These are phyloP conservation scores for Yamagishiella unicocca DNA, from an alignment of 139 green algal genomes.

Conservation along the genomic window DNA sequence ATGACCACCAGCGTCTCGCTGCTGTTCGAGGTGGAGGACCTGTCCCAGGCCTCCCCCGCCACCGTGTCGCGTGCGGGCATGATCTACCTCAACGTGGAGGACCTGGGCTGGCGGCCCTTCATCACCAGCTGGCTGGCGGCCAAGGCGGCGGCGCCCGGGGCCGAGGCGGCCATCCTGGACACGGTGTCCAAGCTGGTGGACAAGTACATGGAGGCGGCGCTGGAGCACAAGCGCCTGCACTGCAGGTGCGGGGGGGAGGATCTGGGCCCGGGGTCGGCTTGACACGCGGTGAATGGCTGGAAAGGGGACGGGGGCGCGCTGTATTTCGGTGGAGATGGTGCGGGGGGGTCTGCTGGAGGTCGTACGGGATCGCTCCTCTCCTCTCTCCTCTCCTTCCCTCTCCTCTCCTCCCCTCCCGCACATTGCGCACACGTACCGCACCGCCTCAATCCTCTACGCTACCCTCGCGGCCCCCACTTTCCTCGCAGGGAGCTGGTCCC, in stretches of 20 bases:
- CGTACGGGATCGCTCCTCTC: too few species aligned
- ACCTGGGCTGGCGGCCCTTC: slow-evolving; percentile 84
- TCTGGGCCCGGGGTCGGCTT: too few species aligned
- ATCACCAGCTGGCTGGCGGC: slow-evolving; percentile 77
- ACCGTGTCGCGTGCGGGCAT: slow-evolving; percentile 83
- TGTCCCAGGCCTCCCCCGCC: slow-evolving; percentile 80
- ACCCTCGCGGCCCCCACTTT: not conserved
- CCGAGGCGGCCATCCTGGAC: slow-evolving; percentile 57
- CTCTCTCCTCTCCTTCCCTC: too few species aligned
- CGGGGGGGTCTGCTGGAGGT: not conserved
- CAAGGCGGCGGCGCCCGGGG: slow-evolving; percentile 49
- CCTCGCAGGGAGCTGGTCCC: slow-evolving; percentile 75
- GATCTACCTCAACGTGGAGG: slow-evolving; percentile 91
- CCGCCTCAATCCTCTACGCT: not conserved
- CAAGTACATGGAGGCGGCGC: slow-evolving; percentile 79
- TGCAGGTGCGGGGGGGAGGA: slow-evolving; percentile 49
- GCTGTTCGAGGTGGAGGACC: slow-evolving; percentile 91
- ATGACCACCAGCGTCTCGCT: slow-evolving; percentile 81
- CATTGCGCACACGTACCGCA: too few species aligned
- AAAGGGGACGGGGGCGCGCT: not conserved
- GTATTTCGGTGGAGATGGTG: too few species aligned
- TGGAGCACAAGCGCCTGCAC: slow-evolving; percentile 81
- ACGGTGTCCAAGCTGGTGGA: slow-evolving; percentile 73
- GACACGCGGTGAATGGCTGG: too few species aligned
- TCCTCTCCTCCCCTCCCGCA: too few species aligned